Conservation (phyloP, 164 flowering plant genomes). For the Aristolochia californica region DNA sequence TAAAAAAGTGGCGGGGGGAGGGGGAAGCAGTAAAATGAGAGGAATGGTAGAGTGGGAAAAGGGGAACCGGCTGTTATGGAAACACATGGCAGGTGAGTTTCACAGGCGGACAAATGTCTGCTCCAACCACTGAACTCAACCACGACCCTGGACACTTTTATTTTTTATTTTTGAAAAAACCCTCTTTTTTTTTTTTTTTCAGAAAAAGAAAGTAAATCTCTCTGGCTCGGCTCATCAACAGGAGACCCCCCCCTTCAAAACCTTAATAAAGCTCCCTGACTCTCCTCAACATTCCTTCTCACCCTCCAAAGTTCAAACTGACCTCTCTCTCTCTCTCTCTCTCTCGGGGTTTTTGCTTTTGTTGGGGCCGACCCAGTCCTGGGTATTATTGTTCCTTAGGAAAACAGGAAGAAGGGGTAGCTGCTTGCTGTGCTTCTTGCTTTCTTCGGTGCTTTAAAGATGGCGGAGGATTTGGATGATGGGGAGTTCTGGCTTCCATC, state of each 20-base stretch:
- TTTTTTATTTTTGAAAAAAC: neutral
- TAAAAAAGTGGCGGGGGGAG: neutral
- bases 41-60: neutral
- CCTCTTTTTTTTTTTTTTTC: slow-evolving; percentile 6
- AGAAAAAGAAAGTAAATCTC: neutral
- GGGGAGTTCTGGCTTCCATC: slow-evolving; percentile 69
- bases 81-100: slow-evolving; percentile 11
- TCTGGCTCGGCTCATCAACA: neutral
- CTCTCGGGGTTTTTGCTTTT: neutral
- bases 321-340: neutral
- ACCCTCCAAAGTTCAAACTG: neutral
- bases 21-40: neutral
- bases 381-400: slow-evolving; percentile 24
- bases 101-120: slow-evolving; percentile 20
- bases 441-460: neutral
- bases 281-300: neutral
- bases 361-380: slow-evolving; percentile 1
- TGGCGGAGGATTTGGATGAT: slow-evolving; percentile 20
- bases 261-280: neutral
- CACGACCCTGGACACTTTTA: neutral
- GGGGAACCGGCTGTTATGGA: neutral
- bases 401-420: neutral
- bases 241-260: too few species aligned
- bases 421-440: neutral
- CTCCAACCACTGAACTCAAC: slow-evolving; percentile 7